Evolutionary conservation across 2,329 filamentous ascomycete species (phyloP).

Genomic region (Monilinia polystroma): DNA sequence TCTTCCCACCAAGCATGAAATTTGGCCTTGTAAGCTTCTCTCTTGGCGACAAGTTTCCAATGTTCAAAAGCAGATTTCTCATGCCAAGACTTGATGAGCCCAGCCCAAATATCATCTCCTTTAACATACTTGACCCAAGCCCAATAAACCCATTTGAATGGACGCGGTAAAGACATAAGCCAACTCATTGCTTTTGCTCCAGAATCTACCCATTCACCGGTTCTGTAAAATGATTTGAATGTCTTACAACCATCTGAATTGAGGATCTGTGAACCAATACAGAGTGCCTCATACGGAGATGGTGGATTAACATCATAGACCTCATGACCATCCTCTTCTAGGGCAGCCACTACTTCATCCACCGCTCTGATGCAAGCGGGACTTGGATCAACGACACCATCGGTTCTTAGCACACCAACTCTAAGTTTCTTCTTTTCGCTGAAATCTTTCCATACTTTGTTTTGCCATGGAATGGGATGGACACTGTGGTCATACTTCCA

Average conservation of each 20-base stretch:
- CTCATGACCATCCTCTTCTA: constrained; percentile 72
- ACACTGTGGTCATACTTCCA: constrained; percentile 88
- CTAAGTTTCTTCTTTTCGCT: constrained; percentile 61
- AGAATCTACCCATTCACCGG: constrained; percentile 75
- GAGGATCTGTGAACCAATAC: constrained; percentile 75
- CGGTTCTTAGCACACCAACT: constrained; percentile 75
- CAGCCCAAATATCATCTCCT: constrained; percentile 74
- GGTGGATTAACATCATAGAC: constrained; percentile 67
- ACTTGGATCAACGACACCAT: constrained; percentile 80
- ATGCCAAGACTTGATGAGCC: constrained; percentile 69
- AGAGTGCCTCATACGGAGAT: constrained; percentile 70
- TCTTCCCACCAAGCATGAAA: constrained; percentile 91
- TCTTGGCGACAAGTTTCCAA: constrained; percentile 75
- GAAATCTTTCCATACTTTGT: constrained; percentile 58
- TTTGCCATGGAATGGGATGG: constrained; percentile 79
- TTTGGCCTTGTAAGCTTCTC: constrained; percentile 72
- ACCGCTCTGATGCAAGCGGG: constrained; percentile 80
- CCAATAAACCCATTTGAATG: constrained; percentile 82
- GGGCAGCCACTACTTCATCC: constrained; percentile 65
- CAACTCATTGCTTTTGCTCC: constrained; percentile 74
- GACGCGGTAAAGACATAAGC: constrained; percentile 70
- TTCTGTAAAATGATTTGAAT: constrained; percentile 73
- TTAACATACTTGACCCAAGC: constrained; percentile 84
- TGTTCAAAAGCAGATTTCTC: constrained; percentile 74
- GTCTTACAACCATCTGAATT: constrained; percentile 82